A percentile compares a stretch with the other conserved stretches of the same genome.
phyloP scores from a whole-genome alignment of 179 eudicot species.

The Silene coronaria region DNA sequence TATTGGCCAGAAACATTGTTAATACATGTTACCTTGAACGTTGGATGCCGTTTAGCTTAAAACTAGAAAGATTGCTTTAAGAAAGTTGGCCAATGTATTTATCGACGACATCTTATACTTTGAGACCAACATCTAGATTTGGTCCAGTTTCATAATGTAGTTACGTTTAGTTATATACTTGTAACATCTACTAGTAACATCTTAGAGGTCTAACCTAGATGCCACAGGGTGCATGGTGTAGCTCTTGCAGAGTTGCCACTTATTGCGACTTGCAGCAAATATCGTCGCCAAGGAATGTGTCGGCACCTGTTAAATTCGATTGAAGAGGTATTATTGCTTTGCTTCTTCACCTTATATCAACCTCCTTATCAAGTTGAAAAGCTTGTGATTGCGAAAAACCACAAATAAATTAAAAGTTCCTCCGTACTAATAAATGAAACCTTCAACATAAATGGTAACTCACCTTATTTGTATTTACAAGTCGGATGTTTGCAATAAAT shows the following conservation, averaged over 20 bases:
- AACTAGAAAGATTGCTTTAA: no score
- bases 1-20: no score
- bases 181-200: not conserved
- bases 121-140: not conserved
- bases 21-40: no score
- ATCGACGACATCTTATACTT: not conserved
- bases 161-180: not conserved
- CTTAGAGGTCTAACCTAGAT: slow-evolving; percentile 14
- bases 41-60: no score
- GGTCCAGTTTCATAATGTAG: not conserved
- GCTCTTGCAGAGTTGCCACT: slow-evolving; percentile 89
- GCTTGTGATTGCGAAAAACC: no score
- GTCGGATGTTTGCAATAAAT: no score
- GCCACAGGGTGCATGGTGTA: slow-evolving; percentile 73
- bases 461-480: no score
- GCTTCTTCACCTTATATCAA: not conserved
- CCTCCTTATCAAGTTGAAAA: no score
- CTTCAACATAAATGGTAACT: no score
- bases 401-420: no score
- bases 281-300: slow-evolving; percentile 94
- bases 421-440: no score
- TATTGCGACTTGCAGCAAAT: slow-evolving; percentile 80
- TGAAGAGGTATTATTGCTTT: slow-evolving; percentile 55
- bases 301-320: slow-evolving; percentile 62
- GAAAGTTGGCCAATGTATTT: no score